Percentiles rank a stretch among this genome's conserved stretches.
These are phyloP conservation scores for Epichloe festucae DNA, from an alignment of 2,329 filamentous ascomycete genomes.

Conservation along the genomic window DNA sequence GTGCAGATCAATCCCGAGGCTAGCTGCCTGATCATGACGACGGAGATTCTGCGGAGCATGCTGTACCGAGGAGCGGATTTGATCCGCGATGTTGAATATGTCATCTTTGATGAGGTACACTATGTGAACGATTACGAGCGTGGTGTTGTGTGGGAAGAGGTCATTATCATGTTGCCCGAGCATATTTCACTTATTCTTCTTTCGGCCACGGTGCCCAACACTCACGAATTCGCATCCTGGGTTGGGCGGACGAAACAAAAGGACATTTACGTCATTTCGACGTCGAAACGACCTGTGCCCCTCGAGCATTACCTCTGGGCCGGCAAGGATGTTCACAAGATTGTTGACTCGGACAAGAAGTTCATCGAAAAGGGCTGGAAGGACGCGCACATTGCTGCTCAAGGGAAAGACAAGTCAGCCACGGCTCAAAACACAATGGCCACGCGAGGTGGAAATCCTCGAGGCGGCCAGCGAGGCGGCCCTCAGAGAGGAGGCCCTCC, in stretches of 20 bases:
- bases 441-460: constrained; percentile 24
- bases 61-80: constrained; percentile 90
- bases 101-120: constrained; percentile 98
- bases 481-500: constrained; percentile 31
- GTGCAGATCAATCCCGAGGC: constrained; percentile 97
- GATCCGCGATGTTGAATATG: constrained; percentile 94
- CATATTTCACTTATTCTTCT: constrained; percentile 92
- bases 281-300: constrained; percentile 85
- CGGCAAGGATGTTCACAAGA: constrained; percentile 82
- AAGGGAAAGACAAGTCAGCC: constrained; percentile 68
- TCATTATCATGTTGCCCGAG: constrained; percentile 98
- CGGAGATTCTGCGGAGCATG: constrained; percentile 96
- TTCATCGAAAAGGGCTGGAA: constrained; percentile 94
- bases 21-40: constrained; percentile 98
- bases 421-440: constrained; percentile 20
- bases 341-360: constrained; percentile 83
- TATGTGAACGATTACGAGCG: constrained; percentile 95
- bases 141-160: constrained; percentile 98
- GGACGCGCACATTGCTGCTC: constrained; percentile 70
- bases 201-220: constrained; percentile 94
- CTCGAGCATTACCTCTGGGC: constrained; percentile 96
- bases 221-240: constrained; percentile 96
- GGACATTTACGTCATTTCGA: constrained; percentile 98
- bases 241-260: constrained; percentile 96
- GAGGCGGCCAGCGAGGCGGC: constrained; percentile 26